A percentile compares a stretch with the other conserved stretches of the same genome.
Evolutionary conservation across 2,329 filamentous ascomycete genomes (phyloP).

Genomic region (Coniochaeta sp.): DNA sequence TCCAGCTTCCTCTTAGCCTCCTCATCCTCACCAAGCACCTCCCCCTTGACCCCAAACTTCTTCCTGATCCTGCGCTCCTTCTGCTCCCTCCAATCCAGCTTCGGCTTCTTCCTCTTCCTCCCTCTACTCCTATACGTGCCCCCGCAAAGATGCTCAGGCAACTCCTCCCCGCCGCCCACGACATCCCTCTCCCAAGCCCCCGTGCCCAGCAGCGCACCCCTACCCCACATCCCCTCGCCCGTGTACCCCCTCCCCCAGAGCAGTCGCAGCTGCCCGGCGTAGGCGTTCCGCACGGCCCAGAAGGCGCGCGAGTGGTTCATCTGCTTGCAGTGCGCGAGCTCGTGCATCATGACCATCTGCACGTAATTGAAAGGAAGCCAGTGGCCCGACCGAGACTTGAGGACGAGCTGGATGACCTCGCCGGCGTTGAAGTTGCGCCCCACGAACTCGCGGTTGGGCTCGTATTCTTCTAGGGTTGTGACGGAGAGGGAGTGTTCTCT

Average conservation of each 20-base stretch:
- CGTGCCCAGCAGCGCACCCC: conserved; percentile 55
- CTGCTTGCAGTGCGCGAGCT: conserved; percentile 80
- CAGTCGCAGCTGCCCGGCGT: conserved; percentile 61
- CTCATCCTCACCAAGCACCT: conserved; percentile 63
- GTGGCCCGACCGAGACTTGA: conserved; percentile 57
- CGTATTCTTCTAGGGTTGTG: conserved; percentile 72
- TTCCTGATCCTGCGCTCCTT: conserved; percentile 66
- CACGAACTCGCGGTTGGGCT: conserved; percentile 74
- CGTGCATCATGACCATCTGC: conserved; percentile 95
- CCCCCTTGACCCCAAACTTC: conserved; percentile 69
- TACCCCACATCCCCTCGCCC: conserved; percentile 79
- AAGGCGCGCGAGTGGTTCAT: conserved; percentile 85
- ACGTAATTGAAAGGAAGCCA: conserved; percentile 82
- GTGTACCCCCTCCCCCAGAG: conserved; percentile 67
- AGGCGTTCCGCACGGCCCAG: conserved; percentile 71
- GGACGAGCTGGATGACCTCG: conserved; percentile 78
- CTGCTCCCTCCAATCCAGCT: conserved; percentile 61
- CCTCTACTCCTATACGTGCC: conserved; percentile 62
- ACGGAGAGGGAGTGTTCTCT: conserved; percentile 57
- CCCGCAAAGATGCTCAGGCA: conserved; percentile 71
- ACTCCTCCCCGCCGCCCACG: conserved; percentile 43
- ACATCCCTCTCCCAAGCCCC: conserved; percentile 52
- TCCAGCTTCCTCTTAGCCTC: conserved; percentile 59
- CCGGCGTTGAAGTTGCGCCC: conserved; percentile 88
- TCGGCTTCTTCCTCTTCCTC: conserved; percentile 48